These are phyloP conservation scores for Tribonema minus DNA, from an alignment of 108 stramenopile genomes.

Conservation along the genomic window DNA sequence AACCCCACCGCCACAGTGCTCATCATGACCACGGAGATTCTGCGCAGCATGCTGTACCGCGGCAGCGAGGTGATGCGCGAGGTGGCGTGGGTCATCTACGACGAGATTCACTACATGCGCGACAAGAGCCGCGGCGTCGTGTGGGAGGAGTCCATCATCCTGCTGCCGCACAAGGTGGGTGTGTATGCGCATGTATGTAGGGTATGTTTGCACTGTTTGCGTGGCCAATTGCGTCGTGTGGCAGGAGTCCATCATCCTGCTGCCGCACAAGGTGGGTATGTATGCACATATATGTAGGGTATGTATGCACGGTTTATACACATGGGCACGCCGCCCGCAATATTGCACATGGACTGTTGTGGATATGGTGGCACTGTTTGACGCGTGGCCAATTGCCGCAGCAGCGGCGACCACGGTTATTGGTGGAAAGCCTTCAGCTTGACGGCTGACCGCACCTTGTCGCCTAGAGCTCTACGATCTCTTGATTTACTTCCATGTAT, in stretches of 20 bases:
- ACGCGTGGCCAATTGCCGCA: too few relatives aligned
- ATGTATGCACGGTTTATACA: background rate
- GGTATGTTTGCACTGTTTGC: background rate
- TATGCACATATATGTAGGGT: background rate
- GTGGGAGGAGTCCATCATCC: conserved; percentile 86
- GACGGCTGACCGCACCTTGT: too few relatives aligned
- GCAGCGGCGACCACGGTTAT: too few relatives aligned
- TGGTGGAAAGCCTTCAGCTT: too few relatives aligned
- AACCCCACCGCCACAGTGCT: conserved; percentile 88
- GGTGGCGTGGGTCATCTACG: conserved; percentile 95
- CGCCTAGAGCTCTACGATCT: too few relatives aligned
- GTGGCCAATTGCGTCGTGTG: conserved; percentile 45
- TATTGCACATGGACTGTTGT: too few relatives aligned
- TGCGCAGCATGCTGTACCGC: conserved; percentile 96
- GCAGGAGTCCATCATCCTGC: conserved; percentile 90
- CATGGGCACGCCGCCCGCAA: too few relatives aligned
- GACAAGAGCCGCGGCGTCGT: conserved; percentile 49
- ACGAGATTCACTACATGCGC: conserved; percentile 98
- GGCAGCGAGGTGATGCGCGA: conserved; percentile 95
- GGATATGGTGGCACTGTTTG: too few relatives aligned
- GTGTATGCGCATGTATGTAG: background rate
- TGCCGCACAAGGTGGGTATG: conserved; percentile 55
- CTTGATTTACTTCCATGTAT: too few relatives aligned
- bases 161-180: conserved; percentile 63
- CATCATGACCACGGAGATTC: conserved; percentile 99